Base-by-base conservation (phyloP, 2,329 filamentous ascomycete genomes). In the Huntiella decipiens region DNA sequence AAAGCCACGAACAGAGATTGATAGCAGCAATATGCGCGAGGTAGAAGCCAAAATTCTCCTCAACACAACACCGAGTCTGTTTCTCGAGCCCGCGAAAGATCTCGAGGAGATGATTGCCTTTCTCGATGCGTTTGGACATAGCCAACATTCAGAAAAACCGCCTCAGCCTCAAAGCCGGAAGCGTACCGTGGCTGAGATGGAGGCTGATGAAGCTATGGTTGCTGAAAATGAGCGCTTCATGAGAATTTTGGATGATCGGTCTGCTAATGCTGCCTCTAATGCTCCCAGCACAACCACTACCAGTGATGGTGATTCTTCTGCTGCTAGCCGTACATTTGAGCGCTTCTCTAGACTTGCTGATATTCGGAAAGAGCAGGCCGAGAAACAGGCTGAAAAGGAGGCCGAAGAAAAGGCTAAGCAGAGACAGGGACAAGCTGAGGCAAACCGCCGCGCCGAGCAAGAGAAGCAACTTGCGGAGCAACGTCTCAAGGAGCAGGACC, bases 151-250 rank as follows among this genome's bases (percentile, higher is more conserved):
- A 28, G 74, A 80, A 43, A 67, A 75, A 38, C 79, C 85, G 7
- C 88, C 91, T 1, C 73, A 81, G 50, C 86, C 86, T 3, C 95
- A 94, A 67, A 79, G 79, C 5, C 72, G 91, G 48, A 96, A 98
- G 68, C 77, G 88, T 51, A 98, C 91, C 0, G 79, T 92, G 13
- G 91, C 91, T 6, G 88, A 98, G 58, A 76, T 96, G 66, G 91
- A 85, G 6, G 88, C 88, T 5, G 91, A 98, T 56, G 87, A 98
- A 62, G 88, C 91, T 1, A 71, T 85, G 50, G 85, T 86, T 1
- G 88, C 87, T 16, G 83, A 86, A 49, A 78, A 85, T 52, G 87
- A 98, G 61, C 75, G 85, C 40, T 92, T 85, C 53, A 91, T 98
- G 85, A 77, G 96, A 43, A 79, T 84, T 16, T 76, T 87, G 62